Evolutionary conservation across 2,329 filamentous ascomycete genomes (phyloP).

Genomic region (Pseudogymnoascus sp.): DNA sequence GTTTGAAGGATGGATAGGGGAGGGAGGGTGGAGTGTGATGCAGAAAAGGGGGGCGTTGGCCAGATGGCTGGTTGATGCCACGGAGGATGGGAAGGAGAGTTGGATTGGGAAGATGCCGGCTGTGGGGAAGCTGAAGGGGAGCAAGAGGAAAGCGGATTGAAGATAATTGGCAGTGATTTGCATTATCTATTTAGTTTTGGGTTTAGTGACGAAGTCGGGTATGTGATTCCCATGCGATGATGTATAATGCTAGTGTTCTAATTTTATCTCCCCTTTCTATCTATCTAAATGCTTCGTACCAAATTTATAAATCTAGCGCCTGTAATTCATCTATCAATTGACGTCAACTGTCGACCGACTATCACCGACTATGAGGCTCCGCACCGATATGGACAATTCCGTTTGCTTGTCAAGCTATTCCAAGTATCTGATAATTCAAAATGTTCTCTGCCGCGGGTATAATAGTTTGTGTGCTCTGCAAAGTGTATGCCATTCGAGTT

Average conservation of each 20-base stretch:
- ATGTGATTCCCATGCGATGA: not conserved
- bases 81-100: slow-evolving; percentile 22
- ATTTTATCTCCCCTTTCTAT: not conserved
- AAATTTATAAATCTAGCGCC: not conserved
- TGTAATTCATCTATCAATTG: not conserved
- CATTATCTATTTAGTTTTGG: not conserved
- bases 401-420: too few species aligned
- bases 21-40: slow-evolving; percentile 19
- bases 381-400: too few species aligned
- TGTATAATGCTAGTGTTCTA: not conserved
- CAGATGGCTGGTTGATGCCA: slow-evolving; percentile 21
- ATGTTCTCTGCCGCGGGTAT: too few species aligned
- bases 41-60: slow-evolving; percentile 22
- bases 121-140: slow-evolving; percentile 21
- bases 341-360: not conserved
- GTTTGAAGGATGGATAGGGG: slow-evolving; percentile 20
- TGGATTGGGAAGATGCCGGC: slow-evolving; percentile 12
- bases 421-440: too few species aligned
- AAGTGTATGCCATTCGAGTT: too few species aligned
- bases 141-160: slow-evolving; percentile 22
- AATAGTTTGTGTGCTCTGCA: too few species aligned
- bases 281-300: not conserved
- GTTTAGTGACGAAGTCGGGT: too few species aligned
- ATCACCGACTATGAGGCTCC: too few species aligned
- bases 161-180: not conserved